phyloP scores from a whole-genome alignment of 306 rosid species.

The Rubus idaeus region DNA sequence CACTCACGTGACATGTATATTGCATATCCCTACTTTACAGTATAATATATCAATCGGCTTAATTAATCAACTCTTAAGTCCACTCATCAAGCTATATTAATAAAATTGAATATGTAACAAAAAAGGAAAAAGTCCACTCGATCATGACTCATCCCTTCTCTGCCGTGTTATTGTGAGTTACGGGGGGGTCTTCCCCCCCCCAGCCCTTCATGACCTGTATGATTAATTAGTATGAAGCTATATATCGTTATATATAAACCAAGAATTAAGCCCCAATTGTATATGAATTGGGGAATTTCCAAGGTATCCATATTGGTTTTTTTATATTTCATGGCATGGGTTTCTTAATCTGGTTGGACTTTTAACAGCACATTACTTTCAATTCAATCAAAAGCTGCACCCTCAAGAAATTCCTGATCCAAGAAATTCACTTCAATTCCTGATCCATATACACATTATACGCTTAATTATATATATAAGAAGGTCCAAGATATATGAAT shows the following conservation, averaged over 20 bases:
- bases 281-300: neutral
- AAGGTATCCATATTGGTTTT: neutral
- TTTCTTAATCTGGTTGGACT: neutral
- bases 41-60: neutral
- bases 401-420: conserved; percentile 10
- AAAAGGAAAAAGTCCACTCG: neutral
- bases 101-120: neutral
- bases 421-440: conserved; percentile 9
- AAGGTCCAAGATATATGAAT: neutral
- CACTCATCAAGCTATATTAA: neutral
- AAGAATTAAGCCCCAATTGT: neutral
- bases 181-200: too few relatives aligned
- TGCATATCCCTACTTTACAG: neutral
- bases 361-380: conserved; percentile 16
- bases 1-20: neutral
- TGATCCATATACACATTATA: neutral
- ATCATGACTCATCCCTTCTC: too few relatives aligned
- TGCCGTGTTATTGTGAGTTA: too few relatives aligned
- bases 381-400: conserved; percentile 11
- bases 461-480: neutral
- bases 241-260: neutral
- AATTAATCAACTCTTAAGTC: neutral
- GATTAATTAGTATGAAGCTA: neutral
- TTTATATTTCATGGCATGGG: neutral
- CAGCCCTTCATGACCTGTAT: conserved; percentile 8